Evolutionary conservation across 108 stramenopile genomes (phyloP).

Genomic region (Nannochloropsis gaditana): DNA sequence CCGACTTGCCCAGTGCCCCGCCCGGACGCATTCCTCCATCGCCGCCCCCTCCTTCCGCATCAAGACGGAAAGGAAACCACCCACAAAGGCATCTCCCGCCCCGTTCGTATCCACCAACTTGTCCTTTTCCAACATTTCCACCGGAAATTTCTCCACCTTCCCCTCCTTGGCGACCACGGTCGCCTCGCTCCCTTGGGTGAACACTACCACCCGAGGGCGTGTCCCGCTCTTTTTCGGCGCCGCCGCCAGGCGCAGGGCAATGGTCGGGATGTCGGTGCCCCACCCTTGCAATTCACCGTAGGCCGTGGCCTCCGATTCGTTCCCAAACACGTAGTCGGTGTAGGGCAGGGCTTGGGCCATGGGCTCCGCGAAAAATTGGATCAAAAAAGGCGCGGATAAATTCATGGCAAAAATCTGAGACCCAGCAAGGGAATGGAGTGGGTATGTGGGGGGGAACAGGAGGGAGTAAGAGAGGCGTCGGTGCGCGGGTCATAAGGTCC

Average conservation of each 20-base stretch:
- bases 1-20: slow-evolving; percentile 90
- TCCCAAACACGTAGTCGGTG: slow-evolving; percentile 94
- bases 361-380: slow-evolving; percentile 94
- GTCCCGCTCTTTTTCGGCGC: slow-evolving; percentile 74
- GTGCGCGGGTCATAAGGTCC: too few relatives aligned
- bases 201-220: slow-evolving; percentile 80
- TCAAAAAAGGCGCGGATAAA: slow-evolving; percentile 95
- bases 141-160: slow-evolving; percentile 73
- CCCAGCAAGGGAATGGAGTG: not conserved
- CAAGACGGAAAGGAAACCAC: slow-evolving; percentile 89
- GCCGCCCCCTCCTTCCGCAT: slow-evolving; percentile 56
- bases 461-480: not conserved
- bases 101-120: slow-evolving; percentile 96
- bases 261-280: slow-evolving; percentile 78
- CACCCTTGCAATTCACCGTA: slow-evolving; percentile 88
- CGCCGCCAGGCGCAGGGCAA: slow-evolving; percentile 77
- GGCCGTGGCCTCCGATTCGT: slow-evolving; percentile 95
- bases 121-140: slow-evolving; percentile 73
- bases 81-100: slow-evolving; percentile 98
- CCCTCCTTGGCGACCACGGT: slow-evolving; percentile 91
- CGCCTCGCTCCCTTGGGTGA: slow-evolving; percentile 89
- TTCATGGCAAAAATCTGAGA: slow-evolving; percentile 78
- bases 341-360: slow-evolving; percentile 83
- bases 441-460: not conserved
- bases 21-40: slow-evolving; percentile 83